These are phyloP conservation scores for Luzula sylvatica DNA, from an alignment of 176 grass and related monocot species.

Conservation along the genomic window DNA sequence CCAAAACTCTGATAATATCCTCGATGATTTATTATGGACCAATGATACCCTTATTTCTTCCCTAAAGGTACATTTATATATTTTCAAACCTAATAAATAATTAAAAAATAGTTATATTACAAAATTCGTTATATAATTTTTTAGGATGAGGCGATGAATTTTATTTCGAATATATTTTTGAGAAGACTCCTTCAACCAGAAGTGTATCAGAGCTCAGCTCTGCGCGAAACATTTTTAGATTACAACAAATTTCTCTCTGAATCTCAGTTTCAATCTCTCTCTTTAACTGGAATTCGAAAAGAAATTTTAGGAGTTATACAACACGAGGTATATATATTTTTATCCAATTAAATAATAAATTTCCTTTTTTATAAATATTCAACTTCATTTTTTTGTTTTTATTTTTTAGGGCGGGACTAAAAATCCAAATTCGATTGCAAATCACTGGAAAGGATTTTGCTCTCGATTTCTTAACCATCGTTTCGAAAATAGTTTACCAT, in stretches of 20 bases:
- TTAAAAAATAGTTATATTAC: conserved; percentile 21
- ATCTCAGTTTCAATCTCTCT: conserved; percentile 72
- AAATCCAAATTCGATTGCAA: conserved; percentile 38
- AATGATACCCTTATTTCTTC: conserved; percentile 62
- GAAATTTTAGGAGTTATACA: conserved; percentile 78
- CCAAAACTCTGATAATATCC: conserved; percentile 75
- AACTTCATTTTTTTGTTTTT: conserved; percentile 18
- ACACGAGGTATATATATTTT: conserved; percentile 46
- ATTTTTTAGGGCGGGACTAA: conserved; percentile 48
- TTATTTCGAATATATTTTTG: conserved; percentile 88
- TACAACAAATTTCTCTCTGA: conserved; percentile 80
- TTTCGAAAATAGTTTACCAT: conserved; percentile 57
- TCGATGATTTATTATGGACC: conserved; percentile 87
- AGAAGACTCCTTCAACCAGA: conserved; percentile 86
- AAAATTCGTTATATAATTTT: conserved; percentile 10
- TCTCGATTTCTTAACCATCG: conserved; percentile 63
- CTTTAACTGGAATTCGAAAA: conserved; percentile 61
- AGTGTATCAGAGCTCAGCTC: conserved; percentile 64
- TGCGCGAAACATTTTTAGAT: conserved; percentile 73
- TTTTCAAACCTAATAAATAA: conserved; percentile 21
- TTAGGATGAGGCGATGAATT: conserved; percentile 58
- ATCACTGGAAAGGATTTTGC: conserved; percentile 86
- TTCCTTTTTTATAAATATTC: conserved; percentile 7
- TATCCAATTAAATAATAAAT: neutral
- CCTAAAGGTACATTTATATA: conserved; percentile 36